Evolutionary conservation across 768 basidiomycete genomes (phyloP), one percentile per base, ranked within the genome.

Genomic region (Phallus indusiatus): DNA sequence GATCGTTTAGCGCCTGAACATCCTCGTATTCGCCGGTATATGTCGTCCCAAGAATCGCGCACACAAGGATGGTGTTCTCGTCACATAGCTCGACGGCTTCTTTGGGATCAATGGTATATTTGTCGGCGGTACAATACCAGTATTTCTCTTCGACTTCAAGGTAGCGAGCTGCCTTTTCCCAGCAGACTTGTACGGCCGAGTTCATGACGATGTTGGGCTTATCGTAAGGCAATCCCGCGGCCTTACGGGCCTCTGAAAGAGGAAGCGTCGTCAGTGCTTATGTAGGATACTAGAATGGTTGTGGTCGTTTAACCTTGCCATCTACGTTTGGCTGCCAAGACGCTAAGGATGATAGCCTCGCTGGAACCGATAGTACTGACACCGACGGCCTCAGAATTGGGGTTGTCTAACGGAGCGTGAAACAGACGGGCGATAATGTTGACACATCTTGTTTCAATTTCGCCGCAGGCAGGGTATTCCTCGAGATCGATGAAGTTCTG

Each of bases 311-410:
- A 18, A 60, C 59, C 61, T 76, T 80, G 84, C 85, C 86, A 88
- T 9, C 77, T 71, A 67, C 81, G 79, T 71, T 87, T 87, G 73
- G 85, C 73, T 0, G 85, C 84, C 10, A 89, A 70, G 14, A 83
- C 84, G n/a, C 81, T 83, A 9, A 86, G 80, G 78, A 83, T 81
- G 69, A 85, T 84, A 1, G 83, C 85, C 68, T 86, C 84, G 14
- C 78, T 81, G 0, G 79, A 81, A 2, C 84, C 84, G 5, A 82
- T 82, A 10, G 84, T 85, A 11, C 83, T 80, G 0, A 82, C 82
- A 12, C 85, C 85, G 47, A 85, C 76, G 1, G 76, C 82, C 56
- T 81, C 75, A 34, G 73, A 69, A 42, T 52, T 47, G 20, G 57
- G 57, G 4, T 53, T 51, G 1, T 72, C 75, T 60, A 80, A 78